These are phyloP conservation scores for Penicillium sp. DNA, from an alignment of 2,329 filamentous ascomycete species.

Conservation along the genomic window DNA sequence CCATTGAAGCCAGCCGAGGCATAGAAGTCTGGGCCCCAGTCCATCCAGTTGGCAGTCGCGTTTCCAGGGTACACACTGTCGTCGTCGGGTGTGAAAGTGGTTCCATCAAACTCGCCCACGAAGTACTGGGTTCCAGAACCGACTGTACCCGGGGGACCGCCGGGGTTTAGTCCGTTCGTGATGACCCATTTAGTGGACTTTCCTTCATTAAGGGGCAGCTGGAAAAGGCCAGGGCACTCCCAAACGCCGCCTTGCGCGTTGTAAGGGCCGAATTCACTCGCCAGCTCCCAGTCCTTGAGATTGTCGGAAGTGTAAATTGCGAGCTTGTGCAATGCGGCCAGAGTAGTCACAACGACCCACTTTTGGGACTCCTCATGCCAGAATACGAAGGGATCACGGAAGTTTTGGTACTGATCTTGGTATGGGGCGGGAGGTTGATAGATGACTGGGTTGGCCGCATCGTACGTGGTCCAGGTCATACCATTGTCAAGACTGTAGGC, in stretches of 20 bases:
- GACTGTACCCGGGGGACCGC: conserved; percentile 32
- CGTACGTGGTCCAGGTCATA: conserved; percentile 59
- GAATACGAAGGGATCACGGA: conserved; percentile 69
- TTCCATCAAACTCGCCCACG: conserved; percentile 33
- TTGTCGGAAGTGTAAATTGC: conserved; percentile 17
- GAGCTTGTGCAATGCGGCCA: conserved; percentile 9
- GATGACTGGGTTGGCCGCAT: conserved; percentile 63
- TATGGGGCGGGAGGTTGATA: conserved; percentile 13
- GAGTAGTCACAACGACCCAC: conserved; percentile 56
- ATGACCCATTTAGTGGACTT: conserved; percentile 29
- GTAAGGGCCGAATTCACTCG: conserved; percentile 30
- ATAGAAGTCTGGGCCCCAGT: conserved; percentile 36
- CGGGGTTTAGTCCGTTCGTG: conserved; percentile 31
- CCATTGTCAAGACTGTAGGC: conserved; percentile 67
- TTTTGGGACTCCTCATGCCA: conserved; percentile 55
- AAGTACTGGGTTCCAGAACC: conserved; percentile 36
- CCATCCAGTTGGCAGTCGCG: conserved; percentile 31
- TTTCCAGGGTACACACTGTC: conserved; percentile 17
- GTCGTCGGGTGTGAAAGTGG: conserved; percentile 26
- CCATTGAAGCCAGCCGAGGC: conserved; percentile 29
- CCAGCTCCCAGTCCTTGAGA: conserved; percentile 30
- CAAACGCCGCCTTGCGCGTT: conserved; percentile 33
- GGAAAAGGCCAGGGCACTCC: conserved; percentile 35
- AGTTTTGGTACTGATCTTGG: conserved; percentile 53
- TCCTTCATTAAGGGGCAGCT: conserved; percentile 23